A percentile compares a stretch with the other conserved stretches of the same genome.
phyloP scores from a whole-genome alignment of 495 filamentous ascomycete species.

The Aspergillus indologenus region DNA sequence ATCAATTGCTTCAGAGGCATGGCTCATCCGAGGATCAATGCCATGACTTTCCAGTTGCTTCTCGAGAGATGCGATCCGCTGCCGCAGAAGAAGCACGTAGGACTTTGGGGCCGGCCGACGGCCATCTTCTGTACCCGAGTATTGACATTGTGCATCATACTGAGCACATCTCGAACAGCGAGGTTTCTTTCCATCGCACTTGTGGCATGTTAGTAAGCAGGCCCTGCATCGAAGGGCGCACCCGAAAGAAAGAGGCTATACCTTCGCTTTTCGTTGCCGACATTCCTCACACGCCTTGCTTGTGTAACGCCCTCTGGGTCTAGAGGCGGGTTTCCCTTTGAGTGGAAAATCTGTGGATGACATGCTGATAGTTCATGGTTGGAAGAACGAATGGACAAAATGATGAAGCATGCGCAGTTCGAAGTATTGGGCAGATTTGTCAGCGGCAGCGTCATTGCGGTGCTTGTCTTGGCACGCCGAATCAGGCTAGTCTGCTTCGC shows the following conservation, averaged over 20 bases:
- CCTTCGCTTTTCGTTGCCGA: slow-evolving; percentile 4
- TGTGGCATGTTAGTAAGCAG: not conserved
- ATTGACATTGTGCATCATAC: not conserved
- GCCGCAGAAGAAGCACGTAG: slow-evolving; percentile 5
- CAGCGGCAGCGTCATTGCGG: not conserved
- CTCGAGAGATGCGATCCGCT: slow-evolving; percentile 7
- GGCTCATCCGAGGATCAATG: not conserved
- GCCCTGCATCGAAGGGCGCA: not conserved
- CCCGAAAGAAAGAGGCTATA: not conserved
- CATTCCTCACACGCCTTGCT: slow-evolving; percentile 11
- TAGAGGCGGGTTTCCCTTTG: not conserved
- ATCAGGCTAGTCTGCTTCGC: not conserved
- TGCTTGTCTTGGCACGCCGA: not conserved
- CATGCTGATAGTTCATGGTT: not conserved
- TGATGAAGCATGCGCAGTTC: not conserved
- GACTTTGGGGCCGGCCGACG: slow-evolving; percentile 4
- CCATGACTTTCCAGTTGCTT: slow-evolving; percentile 1
- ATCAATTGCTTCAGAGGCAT: not conserved
- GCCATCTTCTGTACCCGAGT: slow-evolving; percentile 5
- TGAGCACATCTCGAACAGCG: slow-evolving; percentile 7
- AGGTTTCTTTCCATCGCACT: slow-evolving; percentile 7
- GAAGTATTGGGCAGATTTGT: not conserved
- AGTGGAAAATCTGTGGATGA: not conserved
- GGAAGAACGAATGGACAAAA: not conserved
- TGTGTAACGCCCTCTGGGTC: slow-evolving; percentile 1